Conservation (phyloP, 2,329 filamentous ascomycete genomes). For the Clonostachys rhizophaga region DNA sequence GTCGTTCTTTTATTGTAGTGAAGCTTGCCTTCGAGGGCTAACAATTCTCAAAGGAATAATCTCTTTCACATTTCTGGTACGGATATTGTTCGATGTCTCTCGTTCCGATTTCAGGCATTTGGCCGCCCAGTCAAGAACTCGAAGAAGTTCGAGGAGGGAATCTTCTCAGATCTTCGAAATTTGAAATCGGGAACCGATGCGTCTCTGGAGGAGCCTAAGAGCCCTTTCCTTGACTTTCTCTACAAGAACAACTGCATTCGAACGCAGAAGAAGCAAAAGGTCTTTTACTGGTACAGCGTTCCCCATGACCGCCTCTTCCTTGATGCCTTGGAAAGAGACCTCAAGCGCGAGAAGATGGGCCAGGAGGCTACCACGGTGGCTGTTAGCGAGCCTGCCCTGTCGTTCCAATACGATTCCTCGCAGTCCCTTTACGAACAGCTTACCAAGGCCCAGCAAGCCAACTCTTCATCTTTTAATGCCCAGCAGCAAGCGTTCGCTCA, state of each 20-base stretch:
- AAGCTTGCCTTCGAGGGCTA: not conserved
- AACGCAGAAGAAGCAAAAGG: constrained; percentile 99
- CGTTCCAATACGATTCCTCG: constrained; percentile 98
- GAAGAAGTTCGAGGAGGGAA: constrained; percentile 99
- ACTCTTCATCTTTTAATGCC: constrained; percentile 92
- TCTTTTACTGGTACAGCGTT: constrained; percentile 99
- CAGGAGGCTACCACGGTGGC: constrained; percentile 97
- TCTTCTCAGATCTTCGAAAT: constrained; percentile 97
- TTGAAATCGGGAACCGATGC: constrained; percentile 98
- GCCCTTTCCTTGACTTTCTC: constrained; percentile 93
- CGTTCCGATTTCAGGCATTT: constrained; percentile 97
- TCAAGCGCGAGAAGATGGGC: constrained; percentile 99
- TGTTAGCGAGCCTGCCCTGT: constrained; percentile 93
- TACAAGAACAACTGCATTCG: constrained; percentile 99
- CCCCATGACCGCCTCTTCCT: constrained; percentile 96
- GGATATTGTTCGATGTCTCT: constrained; percentile 96
- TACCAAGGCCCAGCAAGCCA: constrained; percentile 98
- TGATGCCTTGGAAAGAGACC: constrained; percentile 91
- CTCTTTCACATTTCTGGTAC: constrained; percentile 99
- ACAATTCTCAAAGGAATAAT: constrained; percentile 57
- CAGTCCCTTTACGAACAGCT: constrained; percentile 99
- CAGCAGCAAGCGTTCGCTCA: constrained; percentile 67
- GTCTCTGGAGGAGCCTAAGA: constrained; percentile 97
- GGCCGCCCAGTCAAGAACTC: constrained; percentile 98
- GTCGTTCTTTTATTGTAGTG: constrained; percentile 1